Evolutionary conservation across 1,284 basidiomycete genomes (phyloP).

Genomic region (Trichosporon sp.): DNA sequence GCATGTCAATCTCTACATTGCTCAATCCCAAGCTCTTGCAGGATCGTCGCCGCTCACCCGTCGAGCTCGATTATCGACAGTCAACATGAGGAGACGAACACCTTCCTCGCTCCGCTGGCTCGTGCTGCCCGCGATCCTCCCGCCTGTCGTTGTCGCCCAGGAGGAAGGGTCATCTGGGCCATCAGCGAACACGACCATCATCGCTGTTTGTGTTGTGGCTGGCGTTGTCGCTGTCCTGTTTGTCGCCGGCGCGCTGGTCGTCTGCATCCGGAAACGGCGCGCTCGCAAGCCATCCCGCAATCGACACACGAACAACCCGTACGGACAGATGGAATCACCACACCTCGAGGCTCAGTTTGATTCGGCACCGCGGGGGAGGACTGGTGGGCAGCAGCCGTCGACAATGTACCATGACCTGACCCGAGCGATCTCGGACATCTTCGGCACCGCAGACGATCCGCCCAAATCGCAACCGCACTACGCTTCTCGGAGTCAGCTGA

Average conservation of each 20-base stretch:
- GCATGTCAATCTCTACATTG: background rate
- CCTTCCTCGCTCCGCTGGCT: background rate
- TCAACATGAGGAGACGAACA: background rate
- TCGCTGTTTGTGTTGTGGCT: background rate
- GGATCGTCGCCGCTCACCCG: background rate
- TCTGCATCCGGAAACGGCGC: background rate
- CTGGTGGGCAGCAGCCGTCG: background rate
- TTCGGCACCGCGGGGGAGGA: background rate
- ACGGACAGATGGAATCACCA: background rate
- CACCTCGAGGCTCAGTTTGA: background rate
- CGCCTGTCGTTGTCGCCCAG: background rate
- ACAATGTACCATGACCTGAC: constrained; percentile 1
- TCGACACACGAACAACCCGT: background rate
- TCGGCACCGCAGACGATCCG: background rate
- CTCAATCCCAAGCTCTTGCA: background rate
- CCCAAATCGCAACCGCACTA: background rate
- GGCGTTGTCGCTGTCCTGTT: background rate
- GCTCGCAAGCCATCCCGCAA: background rate
- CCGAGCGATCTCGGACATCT: constrained; percentile 1
- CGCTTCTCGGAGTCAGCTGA: background rate
- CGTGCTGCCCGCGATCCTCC: background rate
- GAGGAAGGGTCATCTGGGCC: background rate
- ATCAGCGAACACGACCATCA: background rate
- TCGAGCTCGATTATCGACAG: background rate
- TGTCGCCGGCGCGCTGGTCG: background rate